Percentiles rank a stretch among this genome's conserved stretches.
These are phyloP conservation scores for Cetradonia linearis DNA, from an alignment of 495 filamentous ascomycete species.

Conservation along the genomic window DNA sequence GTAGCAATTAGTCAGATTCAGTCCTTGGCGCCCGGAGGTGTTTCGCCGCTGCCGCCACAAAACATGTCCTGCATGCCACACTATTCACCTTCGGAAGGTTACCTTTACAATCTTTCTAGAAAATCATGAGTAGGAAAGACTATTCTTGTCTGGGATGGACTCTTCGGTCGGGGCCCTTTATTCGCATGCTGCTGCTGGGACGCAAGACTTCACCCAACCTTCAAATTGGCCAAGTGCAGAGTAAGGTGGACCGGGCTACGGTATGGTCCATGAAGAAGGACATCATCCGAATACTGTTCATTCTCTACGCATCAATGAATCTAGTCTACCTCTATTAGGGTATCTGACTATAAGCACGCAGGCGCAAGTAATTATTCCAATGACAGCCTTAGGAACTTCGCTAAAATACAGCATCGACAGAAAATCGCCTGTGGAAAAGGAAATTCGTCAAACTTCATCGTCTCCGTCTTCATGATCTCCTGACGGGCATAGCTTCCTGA, in stretches of 20 bases:
- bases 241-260: background rate
- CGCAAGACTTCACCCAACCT: background rate
- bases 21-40: background rate
- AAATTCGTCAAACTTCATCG: slow-evolving; percentile 6
- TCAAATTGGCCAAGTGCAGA: background rate
- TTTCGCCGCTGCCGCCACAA: background rate
- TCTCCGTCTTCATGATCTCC: background rate
- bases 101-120: background rate
- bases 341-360: background rate
- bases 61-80: background rate
- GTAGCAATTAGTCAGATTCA: too few species aligned
- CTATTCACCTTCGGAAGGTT: background rate
- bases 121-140: background rate
- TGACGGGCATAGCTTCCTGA: background rate
- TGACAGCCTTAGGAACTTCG: background rate
- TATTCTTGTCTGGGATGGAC: background rate
- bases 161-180: background rate
- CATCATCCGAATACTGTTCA: background rate
- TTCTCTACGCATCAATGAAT: background rate
- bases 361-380: background rate
- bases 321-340: slow-evolving; percentile 2
- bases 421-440: background rate
- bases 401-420: background rate
- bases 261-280: background rate
- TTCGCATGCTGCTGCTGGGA: background rate